Conservation (phyloP, 495 filamentous ascomycete species). For the Bacidia rubella region DNA sequence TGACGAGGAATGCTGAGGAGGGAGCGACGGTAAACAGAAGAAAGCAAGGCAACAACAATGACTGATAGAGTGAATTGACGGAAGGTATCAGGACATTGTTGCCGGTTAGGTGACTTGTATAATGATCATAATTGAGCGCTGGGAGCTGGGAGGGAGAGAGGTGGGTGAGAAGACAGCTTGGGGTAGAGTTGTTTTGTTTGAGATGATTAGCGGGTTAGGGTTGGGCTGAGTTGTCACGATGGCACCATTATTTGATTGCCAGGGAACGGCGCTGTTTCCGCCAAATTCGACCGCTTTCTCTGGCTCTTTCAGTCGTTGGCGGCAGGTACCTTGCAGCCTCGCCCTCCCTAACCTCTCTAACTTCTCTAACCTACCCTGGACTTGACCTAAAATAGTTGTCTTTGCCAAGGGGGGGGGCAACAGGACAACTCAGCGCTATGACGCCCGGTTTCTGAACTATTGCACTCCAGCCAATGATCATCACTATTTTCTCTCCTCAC, state of each 20-base stretch:
- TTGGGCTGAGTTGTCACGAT: background rate
- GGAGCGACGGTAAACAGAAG: slow-evolving; percentile 18
- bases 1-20: slow-evolving; percentile 13
- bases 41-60: slow-evolving; percentile 17
- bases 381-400: background rate
- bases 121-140: slow-evolving; percentile 16
- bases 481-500: background rate
- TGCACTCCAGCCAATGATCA: background rate
- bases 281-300: background rate
- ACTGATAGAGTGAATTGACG: slow-evolving; percentile 21
- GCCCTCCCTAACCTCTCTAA: too few relatives aligned
- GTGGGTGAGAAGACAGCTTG: slow-evolving; percentile 14
- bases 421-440: background rate
- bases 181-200: background rate
- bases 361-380: too few relatives aligned
- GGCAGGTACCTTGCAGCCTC: background rate
- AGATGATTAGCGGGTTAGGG: background rate
- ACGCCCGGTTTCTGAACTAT: background rate
- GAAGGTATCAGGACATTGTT: slow-evolving; percentile 21
- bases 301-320: background rate
- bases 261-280: background rate
- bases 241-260: background rate
- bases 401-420: background rate
- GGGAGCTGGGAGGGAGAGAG: slow-evolving; percentile 13
- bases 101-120: slow-evolving; percentile 13